Evolutionary conservation across 2,329 filamentous ascomycete species (phyloP), one percentile per base, ranked within the genome.

Genomic region (Neopestalotiopsis rosae): DNA sequence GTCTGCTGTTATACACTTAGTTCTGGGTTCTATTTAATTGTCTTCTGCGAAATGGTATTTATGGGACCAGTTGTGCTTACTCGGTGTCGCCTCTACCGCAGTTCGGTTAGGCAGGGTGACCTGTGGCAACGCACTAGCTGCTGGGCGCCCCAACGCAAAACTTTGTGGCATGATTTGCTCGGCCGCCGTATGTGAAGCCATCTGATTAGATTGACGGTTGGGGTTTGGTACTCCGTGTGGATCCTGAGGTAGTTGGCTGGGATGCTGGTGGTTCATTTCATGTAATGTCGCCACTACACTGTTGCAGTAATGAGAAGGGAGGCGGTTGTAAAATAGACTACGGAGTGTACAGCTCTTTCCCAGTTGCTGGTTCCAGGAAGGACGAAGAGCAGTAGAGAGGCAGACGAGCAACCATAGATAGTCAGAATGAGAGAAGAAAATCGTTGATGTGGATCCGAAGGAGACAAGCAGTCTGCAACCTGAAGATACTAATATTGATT

Each of bases 91-190:
- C 68, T 79, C 77, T 68, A 79, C 75, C 69, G 76, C 74, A 71
- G 75, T 76, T 68, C 78, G 78, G 67, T 71, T 71, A 71, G 76
- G 77, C 28, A 79, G 76, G 45, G 77, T 74, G 67, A 77, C 78
- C 12, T 76, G 76, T 69, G 91, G 91, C 71, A 94, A 86, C 74
- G 88, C 87, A 69, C 88, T 88, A 71, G 91, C 89, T 76, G 91
- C 91, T 76, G 90, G 88, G 80, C 92, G 89, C 76, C 92, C 88
- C 79, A 90, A 87, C 74, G 90, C 89, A 78, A 94, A 90, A 82
- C 91, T 91, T 66, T 71, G n/a, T n/a, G n/a, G 67, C 77, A 78
- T 78, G 67, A 71, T 74, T 69, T 64, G 70, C 6, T 14, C 14
- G n/a, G n/a, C n/a, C n/a, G n/a, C n/a, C n/a, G n/a, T n/a, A n/a